phyloP scores from a whole-genome alignment of 2,329 filamentous ascomycete genomes.

The Scedosporium apiospermum region DNA sequence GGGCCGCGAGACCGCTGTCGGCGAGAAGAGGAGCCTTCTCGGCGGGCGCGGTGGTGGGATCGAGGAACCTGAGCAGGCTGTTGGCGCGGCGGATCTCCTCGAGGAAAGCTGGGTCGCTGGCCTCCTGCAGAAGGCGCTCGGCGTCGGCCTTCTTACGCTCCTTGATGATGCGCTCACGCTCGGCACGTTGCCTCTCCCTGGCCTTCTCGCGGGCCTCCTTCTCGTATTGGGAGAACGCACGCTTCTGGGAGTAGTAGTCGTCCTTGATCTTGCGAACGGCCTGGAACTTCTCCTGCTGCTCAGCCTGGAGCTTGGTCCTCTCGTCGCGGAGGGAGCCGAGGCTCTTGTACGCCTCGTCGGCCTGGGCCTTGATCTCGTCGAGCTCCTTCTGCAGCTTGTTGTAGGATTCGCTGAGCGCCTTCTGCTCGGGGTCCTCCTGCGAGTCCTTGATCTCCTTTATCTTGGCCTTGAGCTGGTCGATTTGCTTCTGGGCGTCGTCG shows the following conservation, averaged over 20 bases:
- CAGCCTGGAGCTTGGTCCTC: conserved; percentile 69
- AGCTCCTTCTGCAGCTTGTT: conserved; percentile 78
- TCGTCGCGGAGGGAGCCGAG: conserved; percentile 78
- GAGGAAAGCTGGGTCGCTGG: conserved; percentile 77
- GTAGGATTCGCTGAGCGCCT: conserved; percentile 81
- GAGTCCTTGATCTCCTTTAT: conserved; percentile 82
- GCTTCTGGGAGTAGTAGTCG: conserved; percentile 71
- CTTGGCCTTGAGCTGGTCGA: conserved; percentile 77
- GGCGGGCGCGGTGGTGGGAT: conserved; percentile 55
- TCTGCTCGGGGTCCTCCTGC: conserved; percentile 84
- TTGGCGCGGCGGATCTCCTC: conserved; percentile 88
- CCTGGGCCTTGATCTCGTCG: conserved; percentile 81
- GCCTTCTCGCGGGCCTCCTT: conserved; percentile 68
- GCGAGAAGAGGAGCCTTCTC: conserved; percentile 58
- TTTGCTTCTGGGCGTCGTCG: conserved; percentile 77
- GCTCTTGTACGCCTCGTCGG: conserved; percentile 85
- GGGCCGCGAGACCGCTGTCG: conserved; percentile 66
- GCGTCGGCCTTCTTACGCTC: conserved; percentile 69
- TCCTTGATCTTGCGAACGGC: conserved; percentile 84
- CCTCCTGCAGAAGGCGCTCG: conserved; percentile 68
- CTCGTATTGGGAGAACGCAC: conserved; percentile 77
- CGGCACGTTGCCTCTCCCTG: conserved; percentile 69
- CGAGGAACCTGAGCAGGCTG: conserved; percentile 82
- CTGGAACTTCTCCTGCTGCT: conserved; percentile 78
- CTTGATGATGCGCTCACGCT: conserved; percentile 64